Percentiles rank a stretch among this genome's conserved stretches.
Conservation (phyloP, 768 basidiomycete genomes). For the Tulasnella sp. region DNA sequence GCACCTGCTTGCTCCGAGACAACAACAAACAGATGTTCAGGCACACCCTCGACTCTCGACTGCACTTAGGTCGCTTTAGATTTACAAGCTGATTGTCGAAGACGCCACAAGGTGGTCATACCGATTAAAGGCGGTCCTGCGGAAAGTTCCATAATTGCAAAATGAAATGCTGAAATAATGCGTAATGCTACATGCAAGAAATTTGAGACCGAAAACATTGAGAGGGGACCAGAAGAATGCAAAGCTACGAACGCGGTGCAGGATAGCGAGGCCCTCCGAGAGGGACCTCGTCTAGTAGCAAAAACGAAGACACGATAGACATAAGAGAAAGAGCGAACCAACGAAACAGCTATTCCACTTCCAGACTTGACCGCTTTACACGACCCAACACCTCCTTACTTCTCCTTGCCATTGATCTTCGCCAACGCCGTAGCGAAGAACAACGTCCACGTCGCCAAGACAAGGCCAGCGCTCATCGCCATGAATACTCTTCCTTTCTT, state of each 20-base stretch:
- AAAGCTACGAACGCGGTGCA: not conserved
- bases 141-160: not conserved
- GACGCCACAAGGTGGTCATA: too few species aligned
- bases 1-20: too few species aligned
- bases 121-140: too few species aligned
- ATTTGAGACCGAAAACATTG: not conserved
- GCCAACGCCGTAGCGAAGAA: slow-evolving; percentile 39
- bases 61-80: too few species aligned
- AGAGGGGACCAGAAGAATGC: not conserved
- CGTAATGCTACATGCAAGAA: not conserved
- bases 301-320: not conserved
- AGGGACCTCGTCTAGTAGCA: not conserved
- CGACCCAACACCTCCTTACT: not conserved
- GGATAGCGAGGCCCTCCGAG: not conserved
- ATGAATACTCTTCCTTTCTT: slow-evolving; percentile 43
- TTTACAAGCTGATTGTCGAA: too few species aligned
- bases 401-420: slow-evolving; percentile 8
- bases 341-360: not conserved
- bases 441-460: slow-evolving; percentile 47
- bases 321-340: not conserved
- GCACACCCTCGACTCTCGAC: too few species aligned
- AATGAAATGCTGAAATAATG: not conserved
- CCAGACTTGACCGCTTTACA: too few species aligned
- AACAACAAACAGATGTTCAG: too few species aligned
- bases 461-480: slow-evolving; percentile 30